These are phyloP conservation scores for Geotrichum citri-aurantii DNA, from an alignment of 1,139 yeast genomes.

Conservation along the genomic window DNA sequence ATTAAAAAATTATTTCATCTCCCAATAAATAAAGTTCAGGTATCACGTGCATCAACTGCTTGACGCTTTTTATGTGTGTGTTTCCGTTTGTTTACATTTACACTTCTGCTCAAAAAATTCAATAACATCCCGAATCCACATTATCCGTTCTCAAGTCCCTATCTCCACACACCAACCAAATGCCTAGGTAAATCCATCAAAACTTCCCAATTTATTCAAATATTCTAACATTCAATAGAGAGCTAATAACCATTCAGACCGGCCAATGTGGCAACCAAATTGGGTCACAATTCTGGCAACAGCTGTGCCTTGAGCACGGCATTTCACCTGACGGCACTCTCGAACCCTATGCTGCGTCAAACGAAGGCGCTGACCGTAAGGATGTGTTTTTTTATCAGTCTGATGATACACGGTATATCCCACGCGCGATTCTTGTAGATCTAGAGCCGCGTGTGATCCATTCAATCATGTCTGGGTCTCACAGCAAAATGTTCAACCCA, in stretches of 20 bases:
- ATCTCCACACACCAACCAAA: background rate
- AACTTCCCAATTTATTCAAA: background rate
- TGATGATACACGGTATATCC: constrained; percentile 75
- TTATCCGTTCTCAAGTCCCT: background rate
- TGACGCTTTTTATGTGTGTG: background rate
- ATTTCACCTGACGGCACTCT: constrained; percentile 66
- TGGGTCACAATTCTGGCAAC: constrained; percentile 91
- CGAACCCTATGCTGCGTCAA: constrained; percentile 31
- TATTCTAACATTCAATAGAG: constrained; percentile 28
- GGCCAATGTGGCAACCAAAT: constrained; percentile 98
- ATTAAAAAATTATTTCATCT: too few species aligned
- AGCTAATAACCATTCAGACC: constrained; percentile 59
- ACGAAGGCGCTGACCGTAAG: constrained; percentile 58
- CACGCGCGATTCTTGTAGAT: constrained; percentile 79
- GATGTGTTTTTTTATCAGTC: constrained; percentile 78
- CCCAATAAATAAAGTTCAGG: too few species aligned
- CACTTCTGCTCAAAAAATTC: background rate
- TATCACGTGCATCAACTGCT: too few species aligned
- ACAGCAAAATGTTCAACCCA: constrained; percentile 72
- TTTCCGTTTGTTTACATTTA: background rate
- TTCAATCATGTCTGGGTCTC: constrained; percentile 48
- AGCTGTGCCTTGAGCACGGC: constrained; percentile 83
- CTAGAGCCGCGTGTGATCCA: constrained; percentile 86
- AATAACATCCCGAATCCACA: background rate
- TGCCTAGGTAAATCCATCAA: constrained; percentile 13